These are phyloP conservation scores for Spiromastix sp. DNA, from an alignment of 2,329 filamentous ascomycete species.

Conservation along the genomic window DNA sequence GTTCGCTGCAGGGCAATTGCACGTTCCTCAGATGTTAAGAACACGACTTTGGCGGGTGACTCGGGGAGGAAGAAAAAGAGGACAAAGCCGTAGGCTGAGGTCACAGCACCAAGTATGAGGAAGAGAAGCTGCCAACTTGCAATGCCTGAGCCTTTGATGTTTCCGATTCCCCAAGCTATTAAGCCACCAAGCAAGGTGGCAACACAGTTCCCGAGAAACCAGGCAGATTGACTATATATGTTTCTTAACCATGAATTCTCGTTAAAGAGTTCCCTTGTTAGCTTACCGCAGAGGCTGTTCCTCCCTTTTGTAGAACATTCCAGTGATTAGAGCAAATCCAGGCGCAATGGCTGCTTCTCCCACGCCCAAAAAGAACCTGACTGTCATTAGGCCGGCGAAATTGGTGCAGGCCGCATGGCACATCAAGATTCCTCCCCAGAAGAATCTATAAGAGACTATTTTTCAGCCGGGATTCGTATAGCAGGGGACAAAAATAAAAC, in stretches of 20 bases:
- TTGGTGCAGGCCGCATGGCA: conserved; percentile 38
- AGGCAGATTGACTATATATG: too few relatives aligned
- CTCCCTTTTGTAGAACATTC: conserved; percentile 47
- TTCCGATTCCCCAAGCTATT: conserved; percentile 2
- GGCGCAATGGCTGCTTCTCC: conserved; percentile 47
- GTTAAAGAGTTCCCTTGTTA: too few relatives aligned
- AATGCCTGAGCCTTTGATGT: conserved; percentile 17
- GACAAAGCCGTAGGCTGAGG: conserved; percentile 42
- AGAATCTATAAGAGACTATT: too few relatives aligned
- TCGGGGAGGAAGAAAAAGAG: conserved; percentile 43
- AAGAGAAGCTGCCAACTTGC: conserved; percentile 50
- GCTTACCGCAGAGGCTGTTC: conserved; percentile 46
- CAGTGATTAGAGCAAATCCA: conserved; percentile 46
- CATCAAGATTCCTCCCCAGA: conserved; percentile 41
- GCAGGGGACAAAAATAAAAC: too few relatives aligned
- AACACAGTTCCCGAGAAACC: conserved; percentile 34
- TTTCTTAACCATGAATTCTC: too few relatives aligned
- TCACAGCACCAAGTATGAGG: conserved; percentile 42
- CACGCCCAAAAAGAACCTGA: conserved; percentile 45
- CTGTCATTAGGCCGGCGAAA: conserved; percentile 40
- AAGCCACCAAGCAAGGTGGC: conserved; percentile 1
- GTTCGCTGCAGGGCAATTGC: conserved; percentile 39
- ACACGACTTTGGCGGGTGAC: conserved; percentile 44
- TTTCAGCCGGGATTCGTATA: too few relatives aligned
- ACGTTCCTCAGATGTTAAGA: conserved; percentile 46